These are phyloP conservation scores for Cryptococcus hybrid DNA, from an alignment of 1,284 basidiomycete genomes.

Conservation along the genomic window DNA sequence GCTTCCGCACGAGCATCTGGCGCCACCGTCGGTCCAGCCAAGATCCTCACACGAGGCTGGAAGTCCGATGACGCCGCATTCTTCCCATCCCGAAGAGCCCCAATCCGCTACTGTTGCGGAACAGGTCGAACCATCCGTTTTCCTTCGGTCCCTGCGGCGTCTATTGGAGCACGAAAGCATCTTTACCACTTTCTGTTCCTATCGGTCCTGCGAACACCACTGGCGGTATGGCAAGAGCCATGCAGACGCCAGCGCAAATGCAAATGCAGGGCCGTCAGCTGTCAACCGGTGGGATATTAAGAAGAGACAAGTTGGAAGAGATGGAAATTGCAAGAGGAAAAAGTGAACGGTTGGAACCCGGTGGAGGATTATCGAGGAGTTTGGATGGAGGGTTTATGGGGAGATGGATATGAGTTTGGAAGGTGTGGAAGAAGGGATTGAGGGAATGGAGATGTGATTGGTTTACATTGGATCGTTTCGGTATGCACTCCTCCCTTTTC, in stretches of 20 bases:
- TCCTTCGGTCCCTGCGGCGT: not conserved
- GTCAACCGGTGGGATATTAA: too few species aligned
- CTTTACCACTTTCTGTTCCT: too few species aligned
- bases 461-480: not conserved
- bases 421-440: not conserved
- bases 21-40: not conserved
- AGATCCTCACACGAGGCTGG: constrained; percentile 9
- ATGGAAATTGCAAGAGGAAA: not conserved
- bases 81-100: not conserved
- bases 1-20: not conserved
- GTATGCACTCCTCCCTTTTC: too few species aligned
- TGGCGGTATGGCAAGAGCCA: too few species aligned
- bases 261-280: too few species aligned
- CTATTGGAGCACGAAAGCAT: not conserved
- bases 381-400: not conserved
- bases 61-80: constrained; percentile 16
- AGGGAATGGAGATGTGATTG: not conserved
- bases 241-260: too few species aligned
- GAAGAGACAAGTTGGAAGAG: not conserved
- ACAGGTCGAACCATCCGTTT: not conserved
- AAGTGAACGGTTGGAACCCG: too few species aligned
- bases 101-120: too few species aligned
- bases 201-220: too few species aligned
- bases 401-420: not conserved
- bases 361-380: not conserved